Evolutionary conservation across 768 basidiomycete genomes (phyloP).

Genomic region (Suillus weaverae): DNA sequence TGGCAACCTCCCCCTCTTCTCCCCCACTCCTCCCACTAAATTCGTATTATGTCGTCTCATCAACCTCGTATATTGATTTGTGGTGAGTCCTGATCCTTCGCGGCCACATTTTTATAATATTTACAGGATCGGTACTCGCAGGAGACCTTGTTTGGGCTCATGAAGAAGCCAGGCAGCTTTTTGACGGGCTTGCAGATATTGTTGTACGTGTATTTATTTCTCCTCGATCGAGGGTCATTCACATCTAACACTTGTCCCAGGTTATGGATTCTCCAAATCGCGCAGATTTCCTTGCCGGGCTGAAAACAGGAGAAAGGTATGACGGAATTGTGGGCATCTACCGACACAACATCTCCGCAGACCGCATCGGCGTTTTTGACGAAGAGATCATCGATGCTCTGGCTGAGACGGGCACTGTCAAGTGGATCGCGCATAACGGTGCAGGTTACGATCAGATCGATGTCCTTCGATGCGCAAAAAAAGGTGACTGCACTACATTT

Average conservation of each 20-base stretch:
- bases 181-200: slow-evolving; percentile 69
- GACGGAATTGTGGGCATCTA: slow-evolving; percentile 73
- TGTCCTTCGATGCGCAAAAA: slow-evolving; percentile 66
- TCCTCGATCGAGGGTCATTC: not conserved
- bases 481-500: slow-evolving; percentile 44
- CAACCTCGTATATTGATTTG: slow-evolving; percentile 35
- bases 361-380: slow-evolving; percentile 75
- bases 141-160: slow-evolving; percentile 81
- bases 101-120: not conserved
- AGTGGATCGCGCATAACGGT: slow-evolving; percentile 91
- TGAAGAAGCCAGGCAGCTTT: slow-evolving; percentile 64
- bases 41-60: slow-evolving; percentile 15
- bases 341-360: slow-evolving; percentile 67
- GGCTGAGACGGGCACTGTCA: slow-evolving; percentile 52
- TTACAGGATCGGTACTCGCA: slow-evolving; percentile 23
- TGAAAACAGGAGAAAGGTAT: slow-evolving; percentile 72
- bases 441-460: slow-evolving; percentile 93
- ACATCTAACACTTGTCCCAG: slow-evolving; percentile 29
- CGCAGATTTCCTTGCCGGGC: slow-evolving; percentile 64
- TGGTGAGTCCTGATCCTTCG: slow-evolving; percentile 23
- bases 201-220: slow-evolving; percentile 53
- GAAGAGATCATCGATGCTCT: slow-evolving; percentile 71
- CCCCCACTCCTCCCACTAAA: not conserved
- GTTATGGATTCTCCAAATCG: slow-evolving; percentile 59
- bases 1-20: not conserved